These are phyloP conservation scores for Coelastrella sp. DNA, from an alignment of 139 green algal species.

Conservation along the genomic window DNA sequence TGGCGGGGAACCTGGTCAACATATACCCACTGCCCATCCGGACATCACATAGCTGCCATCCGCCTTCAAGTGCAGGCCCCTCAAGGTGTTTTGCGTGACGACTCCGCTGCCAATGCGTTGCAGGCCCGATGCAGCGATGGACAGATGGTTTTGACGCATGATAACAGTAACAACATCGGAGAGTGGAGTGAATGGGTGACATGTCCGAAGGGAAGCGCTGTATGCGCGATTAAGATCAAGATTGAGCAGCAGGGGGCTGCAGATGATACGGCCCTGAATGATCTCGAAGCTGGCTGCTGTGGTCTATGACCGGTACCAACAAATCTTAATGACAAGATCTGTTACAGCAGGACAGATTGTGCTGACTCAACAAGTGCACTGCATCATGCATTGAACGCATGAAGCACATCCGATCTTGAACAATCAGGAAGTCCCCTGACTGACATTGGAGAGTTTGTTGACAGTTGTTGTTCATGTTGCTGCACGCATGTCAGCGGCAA, in stretches of 20 bases:
- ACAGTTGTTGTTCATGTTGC: too few relatives aligned
- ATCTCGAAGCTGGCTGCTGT: neutral
- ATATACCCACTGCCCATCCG: neutral
- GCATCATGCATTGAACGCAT: too few relatives aligned
- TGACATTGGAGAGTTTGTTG: too few relatives aligned
- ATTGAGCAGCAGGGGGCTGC: neutral
- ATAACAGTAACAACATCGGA: neutral
- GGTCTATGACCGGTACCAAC: neutral
- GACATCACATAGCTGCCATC: neutral
- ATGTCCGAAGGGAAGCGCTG: neutral
- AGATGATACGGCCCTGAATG: conserved; percentile 19
- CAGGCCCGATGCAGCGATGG: conserved; percentile 1
- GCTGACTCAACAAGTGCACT: too few relatives aligned
- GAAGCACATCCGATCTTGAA: too few relatives aligned
- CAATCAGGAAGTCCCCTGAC: too few relatives aligned
- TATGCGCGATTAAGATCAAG: conserved; percentile 7
- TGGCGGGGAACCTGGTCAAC: neutral
- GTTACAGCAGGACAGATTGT: too few relatives aligned
- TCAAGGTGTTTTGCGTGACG: neutral
- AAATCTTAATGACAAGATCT: too few relatives aligned
- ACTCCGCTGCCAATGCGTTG: neutral
- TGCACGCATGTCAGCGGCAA: too few relatives aligned
- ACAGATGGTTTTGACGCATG: neutral
- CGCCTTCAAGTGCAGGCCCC: neutral
- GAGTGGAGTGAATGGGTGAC: conserved; percentile 5